Base-by-base conservation (phyloP, 2,329 filamentous ascomycete genomes). In the Colletotrichum kahawae region DNA sequence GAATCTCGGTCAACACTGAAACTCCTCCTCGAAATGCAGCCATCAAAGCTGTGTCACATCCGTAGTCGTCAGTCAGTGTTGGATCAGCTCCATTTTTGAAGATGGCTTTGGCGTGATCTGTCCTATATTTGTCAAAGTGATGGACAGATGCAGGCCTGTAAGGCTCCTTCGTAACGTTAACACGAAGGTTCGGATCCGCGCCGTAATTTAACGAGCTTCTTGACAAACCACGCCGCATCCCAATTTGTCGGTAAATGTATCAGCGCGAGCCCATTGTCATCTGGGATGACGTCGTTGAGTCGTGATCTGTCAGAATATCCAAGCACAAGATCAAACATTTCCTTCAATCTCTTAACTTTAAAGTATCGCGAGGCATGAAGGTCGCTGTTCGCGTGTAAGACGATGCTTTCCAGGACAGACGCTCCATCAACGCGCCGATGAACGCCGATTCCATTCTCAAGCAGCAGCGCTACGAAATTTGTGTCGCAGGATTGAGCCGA, bases 91-190 rank as follows among this genome's bases (percentile, higher is more conserved):
- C 67, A 1, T 24, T 34, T 4, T 27, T 31, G 8, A 62, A 14
- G 7, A 33, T n/a, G 2, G 57, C 24, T 9, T 16, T 5, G 54
- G 29, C 54, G 18, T 31, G 27, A 31, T 48, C 24, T 4, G 7
- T 4, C 5, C 34, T 0, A 1, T 12, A 4, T 21, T 29, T 0
- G 7, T 14, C 0, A 3, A n/a, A 34, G 10, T 69, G 54, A 12
- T 69, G 16, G 27, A 69, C 10, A 8, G 67, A 8, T 3, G 67
- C 18, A 13, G 18, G 5, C 7, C 6, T 36, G 16, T 59, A 7
- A 1, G 64, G 64, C 1, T 12, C 2, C 7, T 13, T 7, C n/a
- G n/a, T n/a, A n/a, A n/a, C n/a, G 18, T 4, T 8, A 3, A 36
- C 14, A 10, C 67, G 56, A 3, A 60, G 24, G 10, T 69, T 62